Evolutionary conservation across 75 land plant genomes (phyloP), one percentile per base, ranked within the genome.

Genomic region (Azolla pinnata): DNA sequence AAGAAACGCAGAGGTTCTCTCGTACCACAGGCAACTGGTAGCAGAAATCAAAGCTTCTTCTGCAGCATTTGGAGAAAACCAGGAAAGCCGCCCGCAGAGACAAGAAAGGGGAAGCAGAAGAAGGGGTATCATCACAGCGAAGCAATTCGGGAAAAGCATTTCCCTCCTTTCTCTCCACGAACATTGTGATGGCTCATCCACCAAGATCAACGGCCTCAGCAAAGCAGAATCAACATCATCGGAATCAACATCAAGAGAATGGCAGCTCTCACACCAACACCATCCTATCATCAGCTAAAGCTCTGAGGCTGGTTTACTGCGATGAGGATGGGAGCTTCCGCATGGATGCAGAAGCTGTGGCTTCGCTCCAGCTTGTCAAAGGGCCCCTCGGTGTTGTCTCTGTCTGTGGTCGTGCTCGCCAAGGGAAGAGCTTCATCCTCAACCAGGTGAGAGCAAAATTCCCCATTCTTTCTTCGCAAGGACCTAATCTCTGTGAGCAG

Each of bases 301-400:
- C 97, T 4, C 69, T 92, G 7, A 77, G 90, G 7, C 66, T 92
- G 1, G 90, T 92, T 2, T 88, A 92, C 67, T 74, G 79, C 53
- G 96, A 92, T 63, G 84, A 85, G 44, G 76, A 79, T 38, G 90
- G 97, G 8, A 82, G 69, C 65, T 92, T 92, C 54, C 65, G 60
- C 54, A 92, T 92, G 97, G 97, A 92, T 67, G 84, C 86, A 0
- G 97, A 92, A 64, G 96, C 96, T 2, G 84, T 92, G 28, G 97
- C 96, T 4, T 51, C 84, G 24, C 75, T 92, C 9, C 97, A 92
- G 61, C 79, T 92, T 30, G 90, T 88, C 33, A 92, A 92, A 54
- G 97, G 77, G 0, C 97, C 97, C 31, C 67, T 92, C 18, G 97
- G 97, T 4, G 83, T 92, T 2, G 96, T 88, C 26, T 80, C 90